Conservation (phyloP, 1,284 basidiomycete genomes). For the Cryptococcus sp. region DNA sequence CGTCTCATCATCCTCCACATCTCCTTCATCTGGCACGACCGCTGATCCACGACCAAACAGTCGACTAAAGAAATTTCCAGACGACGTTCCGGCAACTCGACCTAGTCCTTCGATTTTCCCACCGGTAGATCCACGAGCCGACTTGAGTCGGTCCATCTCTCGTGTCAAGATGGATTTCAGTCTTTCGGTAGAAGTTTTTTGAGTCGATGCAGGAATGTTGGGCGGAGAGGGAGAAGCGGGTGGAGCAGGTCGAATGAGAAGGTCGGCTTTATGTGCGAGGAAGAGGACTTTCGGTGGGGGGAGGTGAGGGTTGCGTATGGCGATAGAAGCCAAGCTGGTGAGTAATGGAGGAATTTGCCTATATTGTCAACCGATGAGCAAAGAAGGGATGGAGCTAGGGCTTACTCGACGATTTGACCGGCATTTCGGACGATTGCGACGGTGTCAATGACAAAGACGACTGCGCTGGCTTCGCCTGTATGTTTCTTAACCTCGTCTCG, state of each 20-base stretch:
- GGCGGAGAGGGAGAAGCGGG: conserved; percentile 19
- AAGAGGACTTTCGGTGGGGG: conserved; percentile 34
- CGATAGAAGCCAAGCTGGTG: conserved; percentile 26
- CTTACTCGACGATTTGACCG: conserved; percentile 42
- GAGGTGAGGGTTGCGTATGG: conserved; percentile 16
- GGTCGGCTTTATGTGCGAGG: conserved; percentile 43
- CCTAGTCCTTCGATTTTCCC: conserved; percentile 43
- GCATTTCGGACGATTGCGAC: conserved; percentile 36
- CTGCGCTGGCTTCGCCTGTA: conserved; percentile 26
- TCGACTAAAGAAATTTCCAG: conserved; percentile 20
- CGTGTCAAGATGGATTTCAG: conserved; percentile 37
- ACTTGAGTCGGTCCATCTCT: conserved; percentile 44
- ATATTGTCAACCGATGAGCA: not conserved
- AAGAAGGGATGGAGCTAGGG: not conserved
- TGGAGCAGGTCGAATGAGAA: conserved; percentile 26
- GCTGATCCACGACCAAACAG: conserved; percentile 18
- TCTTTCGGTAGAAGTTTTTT: conserved; percentile 29
- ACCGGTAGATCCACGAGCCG: conserved; percentile 28
- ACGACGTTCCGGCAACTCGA: conserved; percentile 22
- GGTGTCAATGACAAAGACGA: conserved; percentile 45
- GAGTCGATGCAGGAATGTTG: conserved; percentile 19
- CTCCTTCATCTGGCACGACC: conserved; percentile 7
- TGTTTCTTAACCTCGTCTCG: conserved; percentile 34
- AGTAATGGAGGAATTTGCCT: conserved; percentile 43
- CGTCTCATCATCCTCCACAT: conserved; percentile 31